Conservation (phyloP, 164 flowering plant species). For the Tetrastigma voinierianum region DNA sequence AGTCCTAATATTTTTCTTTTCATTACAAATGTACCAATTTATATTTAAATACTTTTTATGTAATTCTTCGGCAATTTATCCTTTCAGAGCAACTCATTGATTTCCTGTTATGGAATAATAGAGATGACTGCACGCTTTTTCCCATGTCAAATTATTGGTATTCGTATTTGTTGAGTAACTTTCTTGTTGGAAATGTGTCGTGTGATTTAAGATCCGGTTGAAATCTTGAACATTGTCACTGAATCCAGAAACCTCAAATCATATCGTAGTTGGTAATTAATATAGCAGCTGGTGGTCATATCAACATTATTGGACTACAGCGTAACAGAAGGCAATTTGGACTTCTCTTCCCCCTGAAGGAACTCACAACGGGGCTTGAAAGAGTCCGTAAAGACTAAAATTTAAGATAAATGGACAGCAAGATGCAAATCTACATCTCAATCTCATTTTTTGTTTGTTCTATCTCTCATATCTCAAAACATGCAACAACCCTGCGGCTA, state of each 20-base stretch:
- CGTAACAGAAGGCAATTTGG: too few species aligned
- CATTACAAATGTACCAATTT: neutral
- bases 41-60: neutral
- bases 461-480: conserved; percentile 4
- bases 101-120: neutral
- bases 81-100: neutral
- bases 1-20: neutral
- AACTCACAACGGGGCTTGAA: too few species aligned
- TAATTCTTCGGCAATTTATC: neutral
- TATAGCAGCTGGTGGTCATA: too few species aligned
- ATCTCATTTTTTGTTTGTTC: neutral
- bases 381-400: neutral
- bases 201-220: neutral
- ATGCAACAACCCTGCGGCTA: conserved; percentile 5
- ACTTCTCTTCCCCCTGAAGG: too few species aligned
- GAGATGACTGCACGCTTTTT: neutral
- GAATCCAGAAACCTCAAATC: too few species aligned
- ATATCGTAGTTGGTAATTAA: too few species aligned
- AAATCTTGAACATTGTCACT: neutral
- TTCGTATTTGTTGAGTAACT: too few species aligned
- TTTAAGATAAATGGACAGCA: neutral
- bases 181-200: too few species aligned
- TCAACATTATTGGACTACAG: too few species aligned
- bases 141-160: neutral
- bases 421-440: neutral